These are phyloP conservation scores for Neocallimastix lanati DNA, from an alignment of 192 early-diverging fungal species.

Conservation along the genomic window DNA sequence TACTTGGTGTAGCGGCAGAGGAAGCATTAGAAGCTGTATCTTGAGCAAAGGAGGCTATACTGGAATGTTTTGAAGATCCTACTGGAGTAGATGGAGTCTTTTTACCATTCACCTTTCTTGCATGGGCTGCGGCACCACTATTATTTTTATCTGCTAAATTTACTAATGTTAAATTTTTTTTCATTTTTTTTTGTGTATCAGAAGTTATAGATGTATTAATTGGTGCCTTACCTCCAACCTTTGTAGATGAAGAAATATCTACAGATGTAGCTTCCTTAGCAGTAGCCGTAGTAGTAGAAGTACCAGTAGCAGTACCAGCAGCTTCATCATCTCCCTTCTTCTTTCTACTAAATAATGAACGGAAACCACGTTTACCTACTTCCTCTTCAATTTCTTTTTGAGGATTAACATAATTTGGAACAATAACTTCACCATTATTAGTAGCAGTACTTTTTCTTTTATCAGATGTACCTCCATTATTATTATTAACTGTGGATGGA, in stretches of 20 bases:
- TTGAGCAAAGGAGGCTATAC: neutral
- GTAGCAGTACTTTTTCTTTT: too few relatives aligned
- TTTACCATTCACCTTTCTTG: neutral
- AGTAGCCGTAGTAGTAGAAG: too few relatives aligned
- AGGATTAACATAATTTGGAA: neutral
- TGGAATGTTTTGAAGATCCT: neutral
- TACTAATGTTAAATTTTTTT: neutral
- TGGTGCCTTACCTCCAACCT: neutral
- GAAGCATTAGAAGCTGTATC: neutral
- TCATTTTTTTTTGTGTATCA: neutral
- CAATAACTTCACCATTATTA: too few relatives aligned
- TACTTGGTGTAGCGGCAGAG: neutral
- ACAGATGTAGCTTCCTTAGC: neutral
- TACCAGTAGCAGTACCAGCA: too few relatives aligned
- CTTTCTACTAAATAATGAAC: neutral
- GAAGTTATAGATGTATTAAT: neutral
- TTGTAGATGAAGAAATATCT: neutral
- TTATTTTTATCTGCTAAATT: neutral
- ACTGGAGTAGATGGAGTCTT: neutral
- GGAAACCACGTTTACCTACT: neutral
- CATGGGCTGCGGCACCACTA: too few relatives aligned
- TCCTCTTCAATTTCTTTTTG: neutral
- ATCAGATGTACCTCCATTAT: neutral
- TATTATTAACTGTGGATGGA: neutral
- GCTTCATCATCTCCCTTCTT: neutral